Evolutionary conservation across 148 eudicot species (phyloP), one percentile per base, ranked within the genome.

Genomic region (Polygonum aviculare): DNA sequence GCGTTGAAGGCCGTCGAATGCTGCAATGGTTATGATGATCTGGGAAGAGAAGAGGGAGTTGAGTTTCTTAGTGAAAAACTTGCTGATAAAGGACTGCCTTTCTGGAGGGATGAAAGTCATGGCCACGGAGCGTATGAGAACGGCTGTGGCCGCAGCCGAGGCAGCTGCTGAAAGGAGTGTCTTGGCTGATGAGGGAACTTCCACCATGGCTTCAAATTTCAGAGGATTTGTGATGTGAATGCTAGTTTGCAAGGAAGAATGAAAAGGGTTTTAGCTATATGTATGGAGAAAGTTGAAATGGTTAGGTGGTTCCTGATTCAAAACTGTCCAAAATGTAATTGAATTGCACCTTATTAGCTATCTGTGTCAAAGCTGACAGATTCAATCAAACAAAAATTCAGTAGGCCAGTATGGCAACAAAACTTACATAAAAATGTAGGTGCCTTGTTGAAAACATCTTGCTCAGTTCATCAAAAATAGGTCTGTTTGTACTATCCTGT

Each of bases 181-280:
- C 74, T 39, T 70, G 12, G 22, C 74, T 2, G 74, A 38, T 2
- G 74, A 38, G 8, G 74, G 57, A 76, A 31, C 21, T 81, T 74
- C 38, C 69, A 51, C 38, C 69, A 51, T 50, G 15, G 15, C 11
- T 51, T 51, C n/a, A 51, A 51, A 51, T 51, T 16, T 51, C 57
- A 51, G 31, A 26, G 31, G 31, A 26, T 26, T 26, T 26, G 31
- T 26, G 31, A 26, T 7, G 47, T 44, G 47, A 51, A 51, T 16
- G 7, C 19, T 50, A 26, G 31, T 26, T 50, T 50, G 12, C 54
- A 50, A 50, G 54, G 14, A 51, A 2, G 55, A 7, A 51, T 26
- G 31, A 9, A 51, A 16, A 3, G 57, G 57, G 57, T 51, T 8
- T 51, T 51, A 19, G 16, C 7, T 16, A 51, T n/a, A 2, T 51